Percentiles rank a stretch among this genome's conserved stretches.
Conservation (phyloP, 768 basidiomycete genomes). For the Mycena alexandri region DNA sequence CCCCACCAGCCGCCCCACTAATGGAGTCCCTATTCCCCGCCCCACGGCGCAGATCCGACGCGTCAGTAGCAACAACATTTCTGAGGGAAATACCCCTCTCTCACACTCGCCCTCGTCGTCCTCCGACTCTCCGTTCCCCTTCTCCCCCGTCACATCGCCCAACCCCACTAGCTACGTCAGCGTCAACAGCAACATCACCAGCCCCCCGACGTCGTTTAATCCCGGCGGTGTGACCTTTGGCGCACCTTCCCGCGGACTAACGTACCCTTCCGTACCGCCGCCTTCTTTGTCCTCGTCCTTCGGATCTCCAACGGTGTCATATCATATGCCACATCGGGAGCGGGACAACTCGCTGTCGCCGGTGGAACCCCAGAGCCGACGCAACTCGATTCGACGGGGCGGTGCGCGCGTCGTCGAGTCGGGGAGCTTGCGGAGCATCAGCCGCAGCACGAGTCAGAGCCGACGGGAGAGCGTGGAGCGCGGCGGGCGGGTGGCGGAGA, state of each 20-base stretch:
- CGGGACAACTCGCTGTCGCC: conserved; percentile 65
- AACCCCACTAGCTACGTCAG: conserved; percentile 66
- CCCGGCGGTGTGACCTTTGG: conserved; percentile 53
- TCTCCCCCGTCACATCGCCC: conserved; percentile 69
- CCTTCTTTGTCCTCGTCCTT: conserved; percentile 85
- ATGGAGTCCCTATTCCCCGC: conserved; percentile 83
- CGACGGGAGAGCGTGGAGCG: conserved; percentile 72
- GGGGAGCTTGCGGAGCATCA: conserved; percentile 49
- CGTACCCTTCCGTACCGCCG: conserved; percentile 88
- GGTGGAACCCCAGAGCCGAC: conserved; percentile 65
- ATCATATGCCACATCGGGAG: conserved; percentile 62
- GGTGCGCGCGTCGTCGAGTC: conserved; percentile 50
- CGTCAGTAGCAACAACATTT: conserved; percentile 54
- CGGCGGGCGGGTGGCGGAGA: conserved; percentile 79
- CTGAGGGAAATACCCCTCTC: conserved; percentile 70
- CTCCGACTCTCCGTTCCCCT: conserved; percentile 75
- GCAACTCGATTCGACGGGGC: conserved; percentile 60
- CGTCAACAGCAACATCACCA: conserved; percentile 75
- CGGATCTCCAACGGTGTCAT: conserved; percentile 73
- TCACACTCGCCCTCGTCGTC: conserved; percentile 74
- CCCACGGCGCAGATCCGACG: conserved; percentile 74
- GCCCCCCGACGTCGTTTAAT: conserved; percentile 75
- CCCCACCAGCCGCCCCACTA: conserved; percentile 43
- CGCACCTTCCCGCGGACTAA: conserved; percentile 58
- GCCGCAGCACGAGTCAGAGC: conserved; percentile 56